Evolutionary conservation across 176 grass and related monocot genomes (phyloP).

Genomic region (Cymbopogon citratus): DNA sequence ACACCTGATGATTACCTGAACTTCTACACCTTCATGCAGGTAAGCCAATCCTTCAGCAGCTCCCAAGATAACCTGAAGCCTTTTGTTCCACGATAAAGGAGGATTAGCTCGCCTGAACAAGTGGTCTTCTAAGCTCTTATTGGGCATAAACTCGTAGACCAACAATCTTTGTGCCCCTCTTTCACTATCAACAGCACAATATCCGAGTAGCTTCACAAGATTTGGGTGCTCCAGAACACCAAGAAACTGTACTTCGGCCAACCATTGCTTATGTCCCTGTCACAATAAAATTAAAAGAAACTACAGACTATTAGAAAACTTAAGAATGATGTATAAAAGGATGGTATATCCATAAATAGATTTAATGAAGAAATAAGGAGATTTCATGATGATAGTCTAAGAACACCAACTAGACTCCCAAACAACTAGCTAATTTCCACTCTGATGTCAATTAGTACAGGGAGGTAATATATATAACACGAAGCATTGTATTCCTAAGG

Average conservation of each 20-base stretch:
- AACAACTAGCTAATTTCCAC: not conserved
- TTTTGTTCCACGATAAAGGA: conserved; percentile 70
- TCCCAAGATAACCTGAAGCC: conserved; percentile 79
- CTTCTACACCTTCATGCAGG: conserved; percentile 75
- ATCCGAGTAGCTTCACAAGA: conserved; percentile 88
- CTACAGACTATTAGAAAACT: not conserved
- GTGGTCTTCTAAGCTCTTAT: conserved; percentile 92
- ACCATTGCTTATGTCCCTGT: conserved; percentile 96
- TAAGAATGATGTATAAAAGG: not conserved
- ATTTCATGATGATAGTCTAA: not conserved
- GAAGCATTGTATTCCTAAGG: not conserved
- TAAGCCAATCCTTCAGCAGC: conserved; percentile 83
- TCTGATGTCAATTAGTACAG: not conserved
- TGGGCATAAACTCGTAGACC: conserved; percentile 91
- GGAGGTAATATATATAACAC: not conserved
- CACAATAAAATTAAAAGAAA: conserved; percentile 14
- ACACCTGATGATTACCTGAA: conserved; percentile 97
- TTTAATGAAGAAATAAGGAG: not conserved
- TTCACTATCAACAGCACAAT: conserved; percentile 73
- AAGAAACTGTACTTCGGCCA: conserved; percentile 95
- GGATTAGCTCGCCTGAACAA: conserved; percentile 56
- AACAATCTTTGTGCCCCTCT: conserved; percentile 70
- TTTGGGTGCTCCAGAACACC: conserved; percentile 91
- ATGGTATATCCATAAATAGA: not conserved
- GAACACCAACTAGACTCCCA: not conserved